Evolutionary conservation across 2,329 filamentous ascomycete species (phyloP).

Genomic region (Zymoseptoria pseudotritici): DNA sequence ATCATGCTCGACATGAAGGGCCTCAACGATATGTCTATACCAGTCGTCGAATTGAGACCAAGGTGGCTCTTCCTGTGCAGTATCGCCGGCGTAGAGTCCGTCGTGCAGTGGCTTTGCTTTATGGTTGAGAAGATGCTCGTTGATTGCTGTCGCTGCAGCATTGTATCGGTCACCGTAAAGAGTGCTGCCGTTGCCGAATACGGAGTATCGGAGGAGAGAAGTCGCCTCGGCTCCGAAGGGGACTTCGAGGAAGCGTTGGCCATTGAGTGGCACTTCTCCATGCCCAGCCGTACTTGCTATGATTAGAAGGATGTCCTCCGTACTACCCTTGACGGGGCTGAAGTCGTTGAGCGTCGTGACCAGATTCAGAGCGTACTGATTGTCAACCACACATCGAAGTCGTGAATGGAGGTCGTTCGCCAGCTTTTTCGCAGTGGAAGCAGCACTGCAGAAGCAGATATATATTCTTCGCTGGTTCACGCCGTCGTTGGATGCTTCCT

Average conservation of each 20-base stretch:
- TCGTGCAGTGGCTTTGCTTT: not conserved
- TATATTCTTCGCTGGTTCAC: not conserved
- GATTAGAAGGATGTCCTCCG: slow-evolving; percentile 1
- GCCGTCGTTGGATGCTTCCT: not conserved
- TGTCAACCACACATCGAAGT: not conserved
- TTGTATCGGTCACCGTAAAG: slow-evolving; percentile 4
- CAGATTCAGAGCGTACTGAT: not conserved
- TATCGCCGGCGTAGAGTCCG: slow-evolving; percentile 2
- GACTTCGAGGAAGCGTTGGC: not conserved
- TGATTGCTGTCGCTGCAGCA: not conserved
- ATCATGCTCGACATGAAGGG: not conserved
- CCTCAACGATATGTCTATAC: not conserved
- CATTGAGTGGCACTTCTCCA: slow-evolving; percentile 3
- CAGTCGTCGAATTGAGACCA: slow-evolving; percentile 4
- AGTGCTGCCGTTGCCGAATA: slow-evolving; percentile 6
- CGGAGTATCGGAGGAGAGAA: not conserved
- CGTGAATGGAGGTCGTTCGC: not conserved
- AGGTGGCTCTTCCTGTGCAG: slow-evolving; percentile 1
- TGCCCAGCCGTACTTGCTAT: slow-evolving; percentile 3
- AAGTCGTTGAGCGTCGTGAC: slow-evolving; percentile 1
- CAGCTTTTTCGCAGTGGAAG: slow-evolving; percentile 2
- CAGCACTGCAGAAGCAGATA: slow-evolving; percentile 1
- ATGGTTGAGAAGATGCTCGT: not conserved
- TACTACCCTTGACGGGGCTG: not conserved
- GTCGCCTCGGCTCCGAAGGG: not conserved